These are phyloP conservation scores for Hypoxylon trugodes DNA, from an alignment of 495 filamentous ascomycete species.

Conservation along the genomic window DNA sequence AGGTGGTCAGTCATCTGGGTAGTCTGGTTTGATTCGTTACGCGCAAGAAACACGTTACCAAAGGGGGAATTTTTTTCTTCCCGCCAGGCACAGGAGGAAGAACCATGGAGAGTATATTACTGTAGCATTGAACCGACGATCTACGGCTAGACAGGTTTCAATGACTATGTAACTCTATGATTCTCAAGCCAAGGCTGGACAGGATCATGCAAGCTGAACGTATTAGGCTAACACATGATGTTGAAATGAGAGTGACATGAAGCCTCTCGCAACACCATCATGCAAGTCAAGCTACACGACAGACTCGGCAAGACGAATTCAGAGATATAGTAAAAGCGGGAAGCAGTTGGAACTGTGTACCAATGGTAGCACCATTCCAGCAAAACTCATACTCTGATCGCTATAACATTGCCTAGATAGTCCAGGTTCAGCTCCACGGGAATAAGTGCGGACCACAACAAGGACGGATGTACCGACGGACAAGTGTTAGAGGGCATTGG, in stretches of 20 bases:
- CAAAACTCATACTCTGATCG: too few species aligned
- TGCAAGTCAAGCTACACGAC: conserved; percentile 4
- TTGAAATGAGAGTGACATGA: background rate
- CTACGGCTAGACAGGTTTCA: conserved; percentile 18
- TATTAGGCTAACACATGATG: conserved; percentile 14
- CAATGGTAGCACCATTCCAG: too few species aligned
- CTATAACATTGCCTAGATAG: too few species aligned
- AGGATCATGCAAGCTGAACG: conserved; percentile 17
- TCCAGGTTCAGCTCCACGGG: background rate
- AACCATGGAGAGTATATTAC: conserved; percentile 12
- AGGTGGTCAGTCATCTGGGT: conserved; percentile 6
- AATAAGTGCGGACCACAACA: background rate
- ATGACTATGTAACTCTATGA: background rate
- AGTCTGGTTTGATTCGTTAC: conserved; percentile 2
- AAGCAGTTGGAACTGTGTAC: background rate
- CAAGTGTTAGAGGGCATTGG: background rate
- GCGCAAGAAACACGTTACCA: conserved; percentile 3
- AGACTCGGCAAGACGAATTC: background rate
- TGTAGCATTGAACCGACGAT: conserved; percentile 26
- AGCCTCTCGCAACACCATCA: background rate
- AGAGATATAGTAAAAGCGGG: background rate
- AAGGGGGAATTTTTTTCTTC: conserved; percentile 7
- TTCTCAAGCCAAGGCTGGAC: conserved; percentile 11
- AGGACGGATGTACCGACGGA: background rate
- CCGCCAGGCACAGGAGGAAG: conserved; percentile 11